Base-by-base conservation (phyloP, 2,329 filamentous ascomycete genomes). In the Immersiporthe knoxdaviesiana region DNA sequence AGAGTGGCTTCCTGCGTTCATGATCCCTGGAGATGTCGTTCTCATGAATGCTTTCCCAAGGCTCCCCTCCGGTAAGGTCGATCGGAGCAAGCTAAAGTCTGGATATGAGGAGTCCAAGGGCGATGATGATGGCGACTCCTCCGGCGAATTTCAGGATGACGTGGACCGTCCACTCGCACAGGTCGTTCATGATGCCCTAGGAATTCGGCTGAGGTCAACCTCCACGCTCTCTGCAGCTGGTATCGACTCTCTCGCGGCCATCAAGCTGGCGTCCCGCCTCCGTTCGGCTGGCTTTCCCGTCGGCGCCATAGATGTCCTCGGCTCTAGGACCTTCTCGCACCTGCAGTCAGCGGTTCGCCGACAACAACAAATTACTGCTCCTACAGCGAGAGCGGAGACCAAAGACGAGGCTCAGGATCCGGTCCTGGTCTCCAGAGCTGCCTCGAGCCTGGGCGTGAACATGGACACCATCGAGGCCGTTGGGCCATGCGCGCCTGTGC, bases 1-100 rank as follows among this genome's bases (percentile, higher is more conserved):
- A 64, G 83, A 84, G 64, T 97, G 93, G 92, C 83, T 97, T 1
- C 93, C 94, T 0, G 83, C 84, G 4, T 96, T 90, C 76, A 97
- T 97, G 94, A 80, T 97, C 1, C 94, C 94, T 0, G 85, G 87
- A 4, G 91, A 97, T 71, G 81, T 97, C 32, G 78, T 93, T 0
- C 75, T 91, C 1, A 80, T 91, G 71, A 73, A 83, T 0, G 81
- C 85, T 11, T 90, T 97, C 68, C 93, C 93, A 0, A 88, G 90
- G 65, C 81, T 97, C 27, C 84, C 93, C 2, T 97, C 93, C 0
- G 94, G 94, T 0, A 97, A 97, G 76, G 85, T 94, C 18, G 91
- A 97, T 75, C 89, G 88, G 65, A 91, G 88, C 73, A 79, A 78
- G 16, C 80, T 97, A 10, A 84, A 88, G 73, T 76, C 81, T 0